Base-by-base conservation (phyloP, 2,329 filamentous ascomycete species). In the Colletotrichum simmondsii region DNA sequence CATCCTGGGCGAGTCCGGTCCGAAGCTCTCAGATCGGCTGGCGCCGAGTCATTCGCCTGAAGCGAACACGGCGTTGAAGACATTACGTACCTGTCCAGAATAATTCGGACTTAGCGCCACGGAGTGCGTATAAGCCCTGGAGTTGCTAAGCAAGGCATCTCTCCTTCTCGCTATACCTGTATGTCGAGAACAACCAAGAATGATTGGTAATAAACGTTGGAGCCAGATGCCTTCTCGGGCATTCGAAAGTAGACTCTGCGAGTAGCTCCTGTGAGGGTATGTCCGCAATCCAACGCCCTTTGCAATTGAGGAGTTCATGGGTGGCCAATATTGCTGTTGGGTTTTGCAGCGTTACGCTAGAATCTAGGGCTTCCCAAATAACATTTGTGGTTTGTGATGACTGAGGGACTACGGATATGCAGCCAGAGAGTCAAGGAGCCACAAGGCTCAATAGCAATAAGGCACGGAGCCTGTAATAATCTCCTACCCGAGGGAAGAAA, bases 11-110 rank as follows among this genome's bases (percentile, higher is more conserved):
- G 52, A 70, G 69, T 60, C 70, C 35, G n/a, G 66, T 49, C 60
- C 26, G 68, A 70, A 35, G 26, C 66, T 61, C 42, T 30, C 46
- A 60, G 46, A 52, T 70, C 60, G 66, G 60, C 35, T 70, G 70
- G 32, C 70, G 66, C 60, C 70, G 70, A 72, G 70, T 72, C 70
- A 72, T 64, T 70, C 54, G 60, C 46, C 14, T 28, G 60, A 67
- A 70, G 59, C 46, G n/a, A 59, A 56, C 62, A 60, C 70, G 60
- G 46, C 26, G 32, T 65, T 70, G 53, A 63, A 54, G 46, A 60
- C 46, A 56, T 70, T 70, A 72, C 65, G 64, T 54, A 64, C 67
- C 58, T 4, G 24, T 30, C 52, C 46, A 30, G 16, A 30, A n/a
- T 57, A 14, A 37, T 53, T 28, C 26, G 30, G 28, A 42, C 35